Percentiles rank a stretch among this genome's conserved stretches.
Evolutionary conservation across 495 filamentous ascomycete species (phyloP).

Genomic region (Penicillium canariense): DNA sequence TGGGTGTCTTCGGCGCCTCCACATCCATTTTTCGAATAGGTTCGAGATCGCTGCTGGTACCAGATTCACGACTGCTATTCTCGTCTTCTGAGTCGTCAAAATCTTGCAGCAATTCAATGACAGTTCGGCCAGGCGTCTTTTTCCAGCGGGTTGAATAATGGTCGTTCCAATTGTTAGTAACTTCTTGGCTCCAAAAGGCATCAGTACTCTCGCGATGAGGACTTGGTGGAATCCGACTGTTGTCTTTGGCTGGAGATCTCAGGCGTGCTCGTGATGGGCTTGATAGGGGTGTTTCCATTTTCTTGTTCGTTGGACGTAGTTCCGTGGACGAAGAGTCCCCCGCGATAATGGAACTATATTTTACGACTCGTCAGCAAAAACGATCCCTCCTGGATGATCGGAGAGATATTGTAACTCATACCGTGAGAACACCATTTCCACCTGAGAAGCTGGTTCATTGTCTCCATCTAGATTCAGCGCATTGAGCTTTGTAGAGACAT

Average conservation of each 20-base stretch:
- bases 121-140: conserved; percentile 10
- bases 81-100: conserved; percentile 33
- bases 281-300: conserved; percentile 40
- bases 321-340: conserved; percentile 24
- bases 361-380: conserved; percentile 8
- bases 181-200: conserved; percentile 75
- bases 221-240: conserved; percentile 47
- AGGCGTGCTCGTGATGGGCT: conserved; percentile 45
- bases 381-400: conserved; percentile 16
- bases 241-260: conserved; percentile 53
- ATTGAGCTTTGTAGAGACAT: conserved; percentile 25
- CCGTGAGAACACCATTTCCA: conserved; percentile 21
- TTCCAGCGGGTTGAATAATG: conserved; percentile 67
- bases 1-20: conserved; percentile 21
- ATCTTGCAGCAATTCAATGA: conserved; percentile 30
- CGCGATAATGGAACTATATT: conserved; percentile 16
- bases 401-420: conserved; percentile 14
- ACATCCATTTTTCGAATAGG: conserved; percentile 8
- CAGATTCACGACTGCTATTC: conserved; percentile 12
- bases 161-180: conserved; percentile 81
- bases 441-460: conserved; percentile 23
- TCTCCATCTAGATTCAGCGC: conserved; percentile 24
- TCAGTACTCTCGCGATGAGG: conserved; percentile 68
- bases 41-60: conserved; percentile 8
- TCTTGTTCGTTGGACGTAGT: conserved; percentile 13